These are phyloP conservation scores for Cyberlindnera xishuangbannaensis DNA, from an alignment of 805 yeast genomes.

Conservation along the genomic window DNA sequence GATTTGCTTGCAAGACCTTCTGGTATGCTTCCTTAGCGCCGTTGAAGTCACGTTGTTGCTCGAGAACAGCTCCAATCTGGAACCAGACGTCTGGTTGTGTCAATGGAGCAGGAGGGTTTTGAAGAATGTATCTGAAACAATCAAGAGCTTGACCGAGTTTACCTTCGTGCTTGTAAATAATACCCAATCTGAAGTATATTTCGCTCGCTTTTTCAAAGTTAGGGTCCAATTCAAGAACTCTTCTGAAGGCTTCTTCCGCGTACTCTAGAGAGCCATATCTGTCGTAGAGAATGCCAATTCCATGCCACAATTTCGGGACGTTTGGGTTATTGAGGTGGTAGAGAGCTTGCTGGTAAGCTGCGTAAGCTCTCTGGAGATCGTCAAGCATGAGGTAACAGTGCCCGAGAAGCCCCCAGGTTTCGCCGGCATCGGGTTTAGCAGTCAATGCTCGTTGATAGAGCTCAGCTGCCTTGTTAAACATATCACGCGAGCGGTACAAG, in stretches of 20 bases:
- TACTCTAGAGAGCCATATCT: constrained; percentile 94
- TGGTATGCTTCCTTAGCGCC: constrained; percentile 96
- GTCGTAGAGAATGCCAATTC: constrained; percentile 94
- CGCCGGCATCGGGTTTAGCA: constrained; percentile 83
- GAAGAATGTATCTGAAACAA: constrained; percentile 87
- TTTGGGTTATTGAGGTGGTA: constrained; percentile 88
- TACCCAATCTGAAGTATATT: constrained; percentile 92
- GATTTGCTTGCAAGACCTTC: constrained; percentile 81
- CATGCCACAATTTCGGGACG: constrained; percentile 98
- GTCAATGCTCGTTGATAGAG: constrained; percentile 82
- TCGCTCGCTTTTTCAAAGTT: constrained; percentile 94
- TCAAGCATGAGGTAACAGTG: constrained; percentile 97
- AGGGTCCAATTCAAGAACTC: constrained; percentile 93
- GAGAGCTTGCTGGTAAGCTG: constrained; percentile 94
- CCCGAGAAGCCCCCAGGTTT: constrained; percentile 94
- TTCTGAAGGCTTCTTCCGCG: constrained; percentile 97
- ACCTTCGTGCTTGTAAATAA: constrained; percentile 92
- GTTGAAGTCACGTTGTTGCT: constrained; percentile 85
- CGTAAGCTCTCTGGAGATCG: constrained; percentile 91
- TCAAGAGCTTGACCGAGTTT: constrained; percentile 84
- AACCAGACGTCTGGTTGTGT: constrained; percentile 98
- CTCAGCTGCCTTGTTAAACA: constrained; percentile 92
- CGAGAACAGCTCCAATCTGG: constrained; percentile 94
- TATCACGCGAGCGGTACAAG: constrained; percentile 81
- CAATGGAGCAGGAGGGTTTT: constrained; percentile 90